phyloP scores from a whole-genome alignment of 768 basidiomycete genomes.

The Suillus discolor region DNA sequence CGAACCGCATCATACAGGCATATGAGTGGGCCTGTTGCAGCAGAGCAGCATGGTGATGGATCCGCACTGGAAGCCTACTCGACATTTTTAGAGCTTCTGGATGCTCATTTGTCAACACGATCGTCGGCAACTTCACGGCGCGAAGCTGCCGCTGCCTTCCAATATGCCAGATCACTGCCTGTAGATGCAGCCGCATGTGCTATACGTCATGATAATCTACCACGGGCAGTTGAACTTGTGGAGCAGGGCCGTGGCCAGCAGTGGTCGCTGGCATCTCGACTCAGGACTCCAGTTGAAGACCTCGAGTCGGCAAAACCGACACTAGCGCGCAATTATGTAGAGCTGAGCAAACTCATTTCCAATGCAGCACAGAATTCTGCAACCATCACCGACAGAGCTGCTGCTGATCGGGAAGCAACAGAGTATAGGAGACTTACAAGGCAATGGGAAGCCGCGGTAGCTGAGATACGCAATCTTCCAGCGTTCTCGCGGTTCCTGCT shows the following conservation, averaged over 20 bases:
- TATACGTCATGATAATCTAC: conserved; percentile 4
- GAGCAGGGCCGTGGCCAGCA: conserved; percentile 23
- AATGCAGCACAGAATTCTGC: neutral
- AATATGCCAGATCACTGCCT: neutral
- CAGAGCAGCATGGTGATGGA: too few species aligned
- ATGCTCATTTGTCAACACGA: neutral
- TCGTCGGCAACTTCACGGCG: neutral
- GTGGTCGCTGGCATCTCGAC: conserved; percentile 29
- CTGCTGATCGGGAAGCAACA: neutral
- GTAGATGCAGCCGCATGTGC: conserved; percentile 17
- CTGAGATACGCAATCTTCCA: neutral
- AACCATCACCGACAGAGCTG: neutral
- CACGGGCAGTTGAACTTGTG: conserved; percentile 26
- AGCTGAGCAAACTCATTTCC: neutral
- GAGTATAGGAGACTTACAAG: neutral
- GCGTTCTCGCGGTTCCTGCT: neutral
- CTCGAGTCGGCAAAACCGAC: neutral
- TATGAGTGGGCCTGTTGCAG: too few species aligned
- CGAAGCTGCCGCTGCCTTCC: neutral
- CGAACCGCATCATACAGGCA: too few species aligned
- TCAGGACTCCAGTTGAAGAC: conserved; percentile 19
- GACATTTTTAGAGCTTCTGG: neutral
- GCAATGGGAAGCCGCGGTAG: neutral
- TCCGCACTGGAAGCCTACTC: too few species aligned
- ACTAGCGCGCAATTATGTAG: neutral